Percentiles rank a stretch among this genome's conserved stretches.
Evolutionary conservation across 306 rosid genomes (phyloP).

Genomic region (Corylus avellana): DNA sequence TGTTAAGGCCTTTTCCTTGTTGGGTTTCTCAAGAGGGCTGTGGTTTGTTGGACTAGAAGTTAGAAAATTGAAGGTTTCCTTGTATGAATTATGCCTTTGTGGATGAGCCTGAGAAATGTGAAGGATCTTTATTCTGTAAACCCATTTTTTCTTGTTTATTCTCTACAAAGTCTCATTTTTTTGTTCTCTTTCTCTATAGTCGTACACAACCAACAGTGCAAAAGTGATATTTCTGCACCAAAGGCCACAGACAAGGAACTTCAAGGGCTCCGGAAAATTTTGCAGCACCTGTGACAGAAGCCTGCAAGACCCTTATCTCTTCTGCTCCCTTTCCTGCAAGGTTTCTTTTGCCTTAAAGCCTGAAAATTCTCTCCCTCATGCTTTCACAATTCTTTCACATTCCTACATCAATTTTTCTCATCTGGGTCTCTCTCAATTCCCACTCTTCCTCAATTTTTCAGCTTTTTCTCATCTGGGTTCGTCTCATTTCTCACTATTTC

Average conservation of each 20-base stretch:
- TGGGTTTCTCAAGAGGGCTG: neutral
- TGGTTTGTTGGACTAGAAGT: neutral
- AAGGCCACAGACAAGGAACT: conserved; percentile 65
- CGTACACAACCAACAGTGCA: conserved; percentile 85
- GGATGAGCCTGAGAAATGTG: neutral
- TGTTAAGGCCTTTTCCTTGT: neutral
- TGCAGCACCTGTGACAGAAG: conserved; percentile 88
- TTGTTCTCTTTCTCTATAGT: conserved; percentile 32
- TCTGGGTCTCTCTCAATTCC: neutral
- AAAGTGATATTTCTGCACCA: conserved; percentile 88
- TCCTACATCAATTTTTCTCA: neutral
- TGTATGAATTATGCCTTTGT: too few relatives aligned
- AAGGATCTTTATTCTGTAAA: neutral
- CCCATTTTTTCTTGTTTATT: neutral
- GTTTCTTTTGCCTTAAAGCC: conserved; percentile 24
- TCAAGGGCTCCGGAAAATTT: conserved; percentile 73
- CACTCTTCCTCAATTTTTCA: neutral
- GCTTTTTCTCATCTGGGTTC: conserved; percentile 5
- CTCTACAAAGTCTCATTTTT: neutral
- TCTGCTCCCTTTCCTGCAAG: conserved; percentile 95
- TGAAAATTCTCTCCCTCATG: neutral
- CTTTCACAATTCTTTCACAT: neutral
- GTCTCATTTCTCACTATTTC: neutral
- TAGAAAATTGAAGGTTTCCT: neutral
- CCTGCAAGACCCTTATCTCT: conserved; percentile 78